A percentile compares a stretch with the other conserved stretches of the same genome.
These are phyloP conservation scores for Clarireedia monteithiana DNA, from an alignment of 2,329 filamentous ascomycete genomes.

Conservation along the genomic window DNA sequence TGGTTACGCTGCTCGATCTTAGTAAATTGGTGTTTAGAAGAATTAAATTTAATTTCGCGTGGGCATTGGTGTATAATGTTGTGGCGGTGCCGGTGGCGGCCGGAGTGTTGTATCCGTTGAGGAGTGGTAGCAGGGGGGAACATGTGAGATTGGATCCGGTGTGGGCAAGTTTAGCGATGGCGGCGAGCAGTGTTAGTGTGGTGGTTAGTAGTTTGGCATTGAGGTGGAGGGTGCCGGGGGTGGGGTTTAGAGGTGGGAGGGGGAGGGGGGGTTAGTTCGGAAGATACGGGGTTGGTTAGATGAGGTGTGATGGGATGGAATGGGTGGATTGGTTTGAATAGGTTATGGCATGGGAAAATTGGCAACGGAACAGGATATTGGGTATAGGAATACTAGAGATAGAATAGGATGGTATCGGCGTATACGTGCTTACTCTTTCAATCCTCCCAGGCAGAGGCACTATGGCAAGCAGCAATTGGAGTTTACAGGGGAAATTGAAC, in stretches of 20 bases:
- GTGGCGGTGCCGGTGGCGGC: slow-evolving; percentile 58
- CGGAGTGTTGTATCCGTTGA: slow-evolving; percentile 53
- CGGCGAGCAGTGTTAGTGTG: slow-evolving; percentile 82
- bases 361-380: background rate
- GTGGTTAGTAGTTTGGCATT: slow-evolving; percentile 73
- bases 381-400: no score
- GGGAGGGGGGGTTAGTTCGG: background rate
- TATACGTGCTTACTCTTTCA: no score
- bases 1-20: slow-evolving; percentile 53
- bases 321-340: no score
- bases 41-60: slow-evolving; percentile 61
- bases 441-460: no score
- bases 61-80: slow-evolving; percentile 60
- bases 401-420: no score
- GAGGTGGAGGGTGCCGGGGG: slow-evolving; percentile 32
- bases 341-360: background rate
- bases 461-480: no score
- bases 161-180: slow-evolving; percentile 91
- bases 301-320: background rate
- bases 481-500: no score
- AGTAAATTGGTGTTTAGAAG: slow-evolving; percentile 54
- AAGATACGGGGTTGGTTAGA: background rate
- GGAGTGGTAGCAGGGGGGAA: slow-evolving; percentile 33
- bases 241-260: slow-evolving; percentile 29
- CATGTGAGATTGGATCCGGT: slow-evolving; percentile 66